Conservation (phyloP, 1,284 basidiomycete genomes). For the Ceratobasidium sp. region DNA sequence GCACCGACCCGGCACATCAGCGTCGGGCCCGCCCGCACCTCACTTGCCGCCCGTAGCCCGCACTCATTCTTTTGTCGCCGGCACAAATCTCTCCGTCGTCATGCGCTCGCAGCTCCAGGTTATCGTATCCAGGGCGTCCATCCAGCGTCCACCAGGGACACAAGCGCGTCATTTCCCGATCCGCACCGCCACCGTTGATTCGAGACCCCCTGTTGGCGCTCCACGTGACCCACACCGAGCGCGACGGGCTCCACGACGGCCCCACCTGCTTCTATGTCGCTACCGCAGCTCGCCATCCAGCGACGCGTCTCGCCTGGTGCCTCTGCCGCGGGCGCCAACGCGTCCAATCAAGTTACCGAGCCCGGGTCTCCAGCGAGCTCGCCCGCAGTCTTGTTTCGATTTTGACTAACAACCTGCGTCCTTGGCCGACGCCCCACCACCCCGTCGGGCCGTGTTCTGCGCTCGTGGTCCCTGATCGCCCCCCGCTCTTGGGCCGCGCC, state of each 20-base stretch:
- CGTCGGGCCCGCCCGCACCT: slow-evolving; percentile 16
- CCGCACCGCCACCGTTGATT: neutral
- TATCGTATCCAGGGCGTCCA: neutral
- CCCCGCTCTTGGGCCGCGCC: neutral
- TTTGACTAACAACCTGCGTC: slow-evolving; percentile 19
- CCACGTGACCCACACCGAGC: slow-evolving; percentile 1
- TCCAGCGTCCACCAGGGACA: too few species aligned
- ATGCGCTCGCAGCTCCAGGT: neutral
- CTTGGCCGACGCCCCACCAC: slow-evolving; percentile 13
- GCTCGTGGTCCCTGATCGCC: slow-evolving; percentile 14
- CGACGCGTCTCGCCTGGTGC: neutral
- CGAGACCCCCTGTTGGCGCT: neutral
- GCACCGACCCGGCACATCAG: slow-evolving; percentile 17
- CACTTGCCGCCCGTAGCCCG: slow-evolving; percentile 25
- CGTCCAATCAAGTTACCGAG: slow-evolving; percentile 23
- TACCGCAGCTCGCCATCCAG: neutral
- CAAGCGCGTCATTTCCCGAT: neutral
- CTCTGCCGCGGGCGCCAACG: slow-evolving; percentile 4
- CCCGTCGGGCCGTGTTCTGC: slow-evolving; percentile 1
- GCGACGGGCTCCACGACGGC: slow-evolving; percentile 1
- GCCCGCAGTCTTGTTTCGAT: slow-evolving; percentile 10
- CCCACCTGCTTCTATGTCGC: slow-evolving; percentile 6
- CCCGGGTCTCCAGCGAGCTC: slow-evolving; percentile 16
- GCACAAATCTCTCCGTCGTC: slow-evolving; percentile 11
- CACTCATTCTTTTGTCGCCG: slow-evolving; percentile 6